Conservation (phyloP, 202 grass and related monocot genomes). For the Schoenoplectus triqueter region DNA sequence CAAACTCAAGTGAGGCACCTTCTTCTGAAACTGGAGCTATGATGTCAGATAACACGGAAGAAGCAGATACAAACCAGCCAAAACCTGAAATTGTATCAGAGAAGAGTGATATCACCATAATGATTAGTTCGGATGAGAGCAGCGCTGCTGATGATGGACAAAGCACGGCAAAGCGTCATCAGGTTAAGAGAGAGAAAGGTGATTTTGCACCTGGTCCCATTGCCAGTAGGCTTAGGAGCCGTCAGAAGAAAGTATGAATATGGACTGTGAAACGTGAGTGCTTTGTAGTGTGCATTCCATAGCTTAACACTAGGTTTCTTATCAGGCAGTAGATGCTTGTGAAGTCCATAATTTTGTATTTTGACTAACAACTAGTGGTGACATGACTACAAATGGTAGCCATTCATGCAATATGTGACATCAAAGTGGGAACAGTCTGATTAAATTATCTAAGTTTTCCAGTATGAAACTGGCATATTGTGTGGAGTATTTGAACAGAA, state of each 20-base stretch:
- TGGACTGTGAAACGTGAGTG: not conserved
- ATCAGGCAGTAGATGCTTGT: not conserved
- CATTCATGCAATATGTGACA: too few species aligned
- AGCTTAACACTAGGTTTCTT: not conserved
- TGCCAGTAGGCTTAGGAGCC: slow-evolving; percentile 35
- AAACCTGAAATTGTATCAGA: slow-evolving; percentile 23
- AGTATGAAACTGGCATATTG: not conserved
- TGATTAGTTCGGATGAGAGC: not conserved
- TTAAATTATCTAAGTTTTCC: not conserved
- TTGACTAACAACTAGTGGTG: not conserved
- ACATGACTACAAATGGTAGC: not conserved
- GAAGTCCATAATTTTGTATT: not conserved
- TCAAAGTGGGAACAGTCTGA: not conserved
- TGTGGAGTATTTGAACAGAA: not conserved
- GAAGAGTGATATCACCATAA: not conserved
- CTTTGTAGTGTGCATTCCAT: not conserved
- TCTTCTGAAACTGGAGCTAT: slow-evolving; percentile 35
- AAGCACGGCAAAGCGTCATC: not conserved
- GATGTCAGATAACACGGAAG: not conserved
- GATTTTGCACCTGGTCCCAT: not conserved
- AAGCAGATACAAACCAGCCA: not conserved
- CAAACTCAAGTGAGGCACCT: slow-evolving; percentile 36
- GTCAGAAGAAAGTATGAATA: slow-evolving; percentile 32
- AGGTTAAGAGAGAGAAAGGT: not conserved
- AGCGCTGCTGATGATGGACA: not conserved